Evolutionary conservation across 2,329 filamentous ascomycete species (phyloP).

Genomic region (Raffaelea arxii): DNA sequence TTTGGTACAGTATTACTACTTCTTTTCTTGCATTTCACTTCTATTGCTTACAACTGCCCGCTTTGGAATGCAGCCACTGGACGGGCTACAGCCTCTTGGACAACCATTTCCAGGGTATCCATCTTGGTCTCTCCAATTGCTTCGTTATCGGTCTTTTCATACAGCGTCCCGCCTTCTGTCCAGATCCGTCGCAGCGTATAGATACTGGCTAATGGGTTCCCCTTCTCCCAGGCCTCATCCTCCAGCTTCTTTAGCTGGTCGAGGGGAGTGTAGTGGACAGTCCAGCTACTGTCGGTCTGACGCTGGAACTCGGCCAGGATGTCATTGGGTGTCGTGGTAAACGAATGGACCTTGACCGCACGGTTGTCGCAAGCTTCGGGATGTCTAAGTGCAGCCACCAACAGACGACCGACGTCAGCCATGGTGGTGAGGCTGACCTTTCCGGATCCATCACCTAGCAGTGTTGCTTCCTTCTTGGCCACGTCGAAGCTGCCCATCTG

Average conservation of each 20-base stretch:
- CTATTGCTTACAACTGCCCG: conserved; percentile 5
- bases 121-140: conserved; percentile 25
- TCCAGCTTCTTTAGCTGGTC: conserved; percentile 5
- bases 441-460: conserved; percentile 1
- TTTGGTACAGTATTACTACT: background rate
- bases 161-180: conserved; percentile 36
- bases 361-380: conserved; percentile 6
- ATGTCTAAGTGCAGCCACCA: conserved; percentile 4
- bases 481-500: conserved; percentile 7
- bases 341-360: conserved; percentile 8
- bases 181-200: conserved; percentile 10
- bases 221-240: conserved; percentile 3
- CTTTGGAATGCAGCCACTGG: conserved; percentile 8
- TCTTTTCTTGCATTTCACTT: background rate
- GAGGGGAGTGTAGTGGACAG: conserved; percentile 5
- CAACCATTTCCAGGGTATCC: conserved; percentile 8
- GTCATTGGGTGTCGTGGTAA: conserved; percentile 3
- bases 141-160: conserved; percentile 43
- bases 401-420: conserved; percentile 7
- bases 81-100: conserved; percentile 2
- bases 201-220: conserved; percentile 5
- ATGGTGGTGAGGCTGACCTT: conserved; percentile 8
- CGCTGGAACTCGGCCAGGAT: conserved; percentile 9
- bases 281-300: conserved; percentile 7
- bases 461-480: background rate